Conservation (phyloP, 2,329 filamentous ascomycete genomes). For the Beauveria rudraprayagi region DNA sequence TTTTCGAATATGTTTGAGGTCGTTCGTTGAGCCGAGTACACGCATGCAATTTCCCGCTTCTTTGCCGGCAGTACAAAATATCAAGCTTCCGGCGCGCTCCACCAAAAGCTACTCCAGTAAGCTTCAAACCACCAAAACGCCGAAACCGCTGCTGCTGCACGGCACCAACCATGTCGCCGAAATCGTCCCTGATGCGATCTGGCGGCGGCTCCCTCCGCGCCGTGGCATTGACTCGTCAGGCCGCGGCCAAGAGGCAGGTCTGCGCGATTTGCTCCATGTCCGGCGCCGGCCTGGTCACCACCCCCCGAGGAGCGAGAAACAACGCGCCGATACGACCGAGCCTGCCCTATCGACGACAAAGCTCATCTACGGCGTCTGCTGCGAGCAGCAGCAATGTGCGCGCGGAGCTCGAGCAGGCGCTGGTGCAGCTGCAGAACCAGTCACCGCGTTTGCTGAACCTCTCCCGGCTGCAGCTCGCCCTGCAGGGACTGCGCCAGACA, state of each 20-base stretch:
- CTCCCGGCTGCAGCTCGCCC: conserved; percentile 63
- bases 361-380: conserved; percentile 17
- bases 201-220: not conserved
- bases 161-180: conserved; percentile 8
- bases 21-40: not conserved
- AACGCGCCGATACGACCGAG: conserved; percentile 3
- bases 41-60: conserved; percentile 3
- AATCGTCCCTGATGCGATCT: not conserved
- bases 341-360: not conserved
- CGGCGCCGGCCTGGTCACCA: not conserved
- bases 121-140: not conserved
- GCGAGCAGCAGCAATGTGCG: conserved; percentile 26
- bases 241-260: not conserved
- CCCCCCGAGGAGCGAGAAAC: not conserved
- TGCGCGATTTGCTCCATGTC: conserved; percentile 10
- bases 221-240: conserved; percentile 1
- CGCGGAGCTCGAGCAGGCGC: conserved; percentile 48
- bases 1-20: too few species aligned
- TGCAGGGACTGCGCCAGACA: conserved; percentile 52
- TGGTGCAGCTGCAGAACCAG: conserved; percentile 53
- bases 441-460: conserved; percentile 57
- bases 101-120: not conserved
- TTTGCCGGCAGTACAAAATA: not conserved
- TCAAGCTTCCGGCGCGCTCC: not conserved
- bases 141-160: not conserved